Evolutionary conservation across 202 grass and related monocot genomes (phyloP).

Genomic region (Bolboschoenoplectus hybrid): DNA sequence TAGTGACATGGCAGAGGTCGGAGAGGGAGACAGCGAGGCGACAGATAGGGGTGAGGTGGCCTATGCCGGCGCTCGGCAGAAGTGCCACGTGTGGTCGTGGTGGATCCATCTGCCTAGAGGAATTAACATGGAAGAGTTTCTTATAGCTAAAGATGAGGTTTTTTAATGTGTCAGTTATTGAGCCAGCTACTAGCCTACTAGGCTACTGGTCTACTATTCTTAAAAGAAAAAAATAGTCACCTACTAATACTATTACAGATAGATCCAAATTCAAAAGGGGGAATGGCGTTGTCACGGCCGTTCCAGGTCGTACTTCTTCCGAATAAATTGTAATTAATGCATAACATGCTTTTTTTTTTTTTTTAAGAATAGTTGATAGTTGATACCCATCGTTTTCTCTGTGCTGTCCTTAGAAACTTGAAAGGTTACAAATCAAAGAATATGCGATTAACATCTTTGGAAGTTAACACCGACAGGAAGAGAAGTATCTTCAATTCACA

Average conservation of each 20-base stretch:
- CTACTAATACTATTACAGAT: too few relatives aligned
- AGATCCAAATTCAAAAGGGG: too few relatives aligned
- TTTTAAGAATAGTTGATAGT: not conserved
- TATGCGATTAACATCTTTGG: not conserved
- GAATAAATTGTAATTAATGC: too few relatives aligned
- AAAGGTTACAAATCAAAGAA: not conserved
- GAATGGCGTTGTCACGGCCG: too few relatives aligned
- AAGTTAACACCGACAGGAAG: slow-evolving; percentile 17
- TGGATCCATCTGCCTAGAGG: slow-evolving; percentile 6
- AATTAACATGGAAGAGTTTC: not conserved
- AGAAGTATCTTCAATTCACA: slow-evolving; percentile 4
- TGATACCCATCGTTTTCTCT: slow-evolving; percentile 15
- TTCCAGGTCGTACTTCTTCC: too few relatives aligned
- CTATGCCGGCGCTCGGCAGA: slow-evolving; percentile 77
- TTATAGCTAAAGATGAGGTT: not conserved
- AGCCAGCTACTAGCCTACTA: too few relatives aligned
- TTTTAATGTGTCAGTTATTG: not conserved
- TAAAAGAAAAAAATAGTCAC: too few relatives aligned
- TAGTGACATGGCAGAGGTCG: slow-evolving; percentile 59
- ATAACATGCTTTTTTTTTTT: not conserved
- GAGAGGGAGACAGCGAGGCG: slow-evolving; percentile 55
- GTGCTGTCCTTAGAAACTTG: not conserved
- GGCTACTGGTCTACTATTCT: too few relatives aligned
- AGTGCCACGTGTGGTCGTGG: slow-evolving; percentile 52
- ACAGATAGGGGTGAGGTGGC: slow-evolving; percentile 64